These are phyloP conservation scores for Phytophthora megakarya DNA, from an alignment of 352 stramenopile species.

Conservation along the genomic window DNA sequence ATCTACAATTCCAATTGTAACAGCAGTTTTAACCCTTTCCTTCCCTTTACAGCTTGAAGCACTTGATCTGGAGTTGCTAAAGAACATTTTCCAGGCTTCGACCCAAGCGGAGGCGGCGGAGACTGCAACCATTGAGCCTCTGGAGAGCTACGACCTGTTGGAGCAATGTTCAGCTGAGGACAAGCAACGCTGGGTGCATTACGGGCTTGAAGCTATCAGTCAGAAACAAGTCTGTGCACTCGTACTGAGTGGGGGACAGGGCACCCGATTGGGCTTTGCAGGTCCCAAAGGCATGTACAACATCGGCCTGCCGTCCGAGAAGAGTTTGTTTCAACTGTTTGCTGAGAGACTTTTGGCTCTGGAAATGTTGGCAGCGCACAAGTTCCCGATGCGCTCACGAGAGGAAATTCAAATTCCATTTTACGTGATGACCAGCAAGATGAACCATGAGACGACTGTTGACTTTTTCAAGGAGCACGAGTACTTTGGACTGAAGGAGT, in stretches of 20 bases:
- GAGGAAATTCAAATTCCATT: constrained; percentile 54
- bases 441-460: constrained; percentile 95
- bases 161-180: constrained; percentile 49
- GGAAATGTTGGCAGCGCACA: background rate
- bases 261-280: constrained; percentile 94
- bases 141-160: constrained; percentile 69
- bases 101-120: constrained; percentile 32
- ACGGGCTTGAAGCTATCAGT: constrained; percentile 82
- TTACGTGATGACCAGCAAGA: constrained; percentile 97
- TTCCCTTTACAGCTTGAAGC: constrained; percentile 51
- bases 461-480: constrained; percentile 90
- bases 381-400: background rate
- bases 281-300: constrained; percentile 96
- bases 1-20: background rate
- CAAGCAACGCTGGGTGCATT: constrained; percentile 48
- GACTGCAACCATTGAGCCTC: constrained; percentile 52
- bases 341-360: background rate
- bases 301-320: constrained; percentile 89
- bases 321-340: constrained; percentile 88
- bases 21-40: background rate
- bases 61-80: constrained; percentile 68
- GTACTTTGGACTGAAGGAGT: constrained; percentile 88
- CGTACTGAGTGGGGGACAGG: constrained; percentile 93
- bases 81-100: constrained; percentile 68
- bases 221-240: constrained; percentile 91